These are phyloP conservation scores for Ampelomyces quisqualis DNA, from an alignment of 2,329 filamentous ascomycete species.

Conservation along the genomic window DNA sequence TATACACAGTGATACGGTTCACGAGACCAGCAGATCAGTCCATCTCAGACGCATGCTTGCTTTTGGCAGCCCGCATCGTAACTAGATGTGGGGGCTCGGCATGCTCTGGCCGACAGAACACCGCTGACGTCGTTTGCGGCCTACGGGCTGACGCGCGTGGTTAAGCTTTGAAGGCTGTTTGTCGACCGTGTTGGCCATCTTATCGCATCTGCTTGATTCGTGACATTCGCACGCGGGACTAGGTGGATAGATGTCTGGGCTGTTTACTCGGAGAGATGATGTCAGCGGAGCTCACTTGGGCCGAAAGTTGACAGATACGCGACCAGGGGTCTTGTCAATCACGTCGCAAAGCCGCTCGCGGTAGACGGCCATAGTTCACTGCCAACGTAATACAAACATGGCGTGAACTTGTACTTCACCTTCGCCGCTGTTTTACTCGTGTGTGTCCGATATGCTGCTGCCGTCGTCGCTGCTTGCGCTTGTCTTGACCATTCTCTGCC, in stretches of 20 bases:
- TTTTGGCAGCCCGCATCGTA: constrained; percentile 19
- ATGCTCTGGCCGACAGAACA: constrained; percentile 17
- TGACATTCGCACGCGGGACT: neutral
- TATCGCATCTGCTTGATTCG: constrained; percentile 13
- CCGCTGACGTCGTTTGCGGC: constrained; percentile 32
- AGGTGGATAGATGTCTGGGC: constrained; percentile 4
- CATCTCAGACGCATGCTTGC: constrained; percentile 8
- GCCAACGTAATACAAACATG: constrained; percentile 9
- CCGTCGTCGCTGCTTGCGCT: constrained; percentile 20
- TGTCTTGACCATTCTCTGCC: constrained; percentile 16
- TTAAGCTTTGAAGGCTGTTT: constrained; percentile 10
- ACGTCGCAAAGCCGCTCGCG: constrained; percentile 2
- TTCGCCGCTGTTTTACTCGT: constrained; percentile 10
- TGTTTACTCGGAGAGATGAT: constrained; percentile 3
- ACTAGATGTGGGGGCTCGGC: constrained; percentile 29
- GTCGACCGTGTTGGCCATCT: constrained; percentile 16
- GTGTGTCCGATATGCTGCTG: constrained; percentile 20
- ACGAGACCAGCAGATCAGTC: constrained; percentile 1
- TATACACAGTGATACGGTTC: neutral
- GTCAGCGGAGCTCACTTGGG: constrained; percentile 12
- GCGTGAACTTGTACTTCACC: constrained; percentile 3
- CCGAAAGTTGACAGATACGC: constrained; percentile 8
- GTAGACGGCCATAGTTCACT: constrained; percentile 6
- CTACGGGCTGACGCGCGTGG: constrained; percentile 18
- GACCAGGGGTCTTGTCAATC: constrained; percentile 4